Evolutionary conservation across 2,329 filamentous ascomycete genomes (phyloP).

Genomic region (Ilyonectria robusta): DNA sequence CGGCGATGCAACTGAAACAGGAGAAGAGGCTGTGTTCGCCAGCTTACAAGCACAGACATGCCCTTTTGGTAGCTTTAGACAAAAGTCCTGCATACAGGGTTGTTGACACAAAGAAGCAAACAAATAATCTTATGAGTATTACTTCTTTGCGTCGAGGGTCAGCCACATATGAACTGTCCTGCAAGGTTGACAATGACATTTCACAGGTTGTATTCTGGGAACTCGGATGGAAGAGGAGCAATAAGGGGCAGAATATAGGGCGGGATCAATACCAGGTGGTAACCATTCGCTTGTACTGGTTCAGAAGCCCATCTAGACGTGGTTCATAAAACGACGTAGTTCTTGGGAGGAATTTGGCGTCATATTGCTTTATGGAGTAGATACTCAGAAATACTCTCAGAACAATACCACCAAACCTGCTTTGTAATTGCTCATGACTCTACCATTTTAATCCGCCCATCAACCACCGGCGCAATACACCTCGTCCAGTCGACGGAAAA

Average conservation of each 20-base stretch:
- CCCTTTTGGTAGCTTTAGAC: background rate
- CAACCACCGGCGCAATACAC: slow-evolving; percentile 82
- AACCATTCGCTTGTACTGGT: background rate
- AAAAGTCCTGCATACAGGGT: background rate
- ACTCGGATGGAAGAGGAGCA: background rate
- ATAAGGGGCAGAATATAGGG: background rate
- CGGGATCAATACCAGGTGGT: background rate
- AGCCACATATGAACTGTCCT: background rate
- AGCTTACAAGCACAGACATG: background rate
- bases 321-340: background rate
- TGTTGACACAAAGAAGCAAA: background rate
- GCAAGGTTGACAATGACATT: background rate
- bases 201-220: background rate
- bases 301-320: background rate
- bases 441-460: slow-evolving; percentile 78
- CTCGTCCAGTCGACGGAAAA: slow-evolving; percentile 82
- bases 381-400: background rate
- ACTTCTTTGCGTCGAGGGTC: background rate
- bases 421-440: slow-evolving; percentile 33
- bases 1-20: background rate
- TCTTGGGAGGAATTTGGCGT: background rate
- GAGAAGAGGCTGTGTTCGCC: background rate
- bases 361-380: background rate
- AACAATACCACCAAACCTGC: background rate
- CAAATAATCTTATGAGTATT: background rate